Conservation (phyloP, 257 asterid species). For the Petunia axillaris region DNA sequence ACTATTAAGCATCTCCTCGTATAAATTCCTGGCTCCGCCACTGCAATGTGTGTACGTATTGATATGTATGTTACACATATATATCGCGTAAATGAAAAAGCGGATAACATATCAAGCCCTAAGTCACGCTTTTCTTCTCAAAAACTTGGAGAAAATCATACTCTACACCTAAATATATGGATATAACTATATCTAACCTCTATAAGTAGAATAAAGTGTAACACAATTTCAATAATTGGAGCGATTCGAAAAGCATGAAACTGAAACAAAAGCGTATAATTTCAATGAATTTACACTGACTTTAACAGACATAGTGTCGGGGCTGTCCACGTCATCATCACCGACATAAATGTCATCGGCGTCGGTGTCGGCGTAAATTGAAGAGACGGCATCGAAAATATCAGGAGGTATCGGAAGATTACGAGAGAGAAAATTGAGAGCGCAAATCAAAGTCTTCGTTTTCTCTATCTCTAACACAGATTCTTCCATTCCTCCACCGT, state of each 20-base stretch:
- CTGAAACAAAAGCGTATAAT: not conserved
- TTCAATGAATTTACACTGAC: constrained; percentile 27
- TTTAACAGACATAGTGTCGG: constrained; percentile 22
- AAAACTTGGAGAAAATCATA: not conserved
- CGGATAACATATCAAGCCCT: not conserved
- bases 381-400: constrained; percentile 84
- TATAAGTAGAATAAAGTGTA: not conserved
- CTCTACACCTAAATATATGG: not conserved
- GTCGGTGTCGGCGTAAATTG: constrained; percentile 47
- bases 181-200: not conserved
- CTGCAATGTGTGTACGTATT: not conserved
- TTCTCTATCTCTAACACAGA: constrained; percentile 45
- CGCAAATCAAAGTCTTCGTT: constrained; percentile 81
- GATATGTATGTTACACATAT: not conserved
- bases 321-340: constrained; percentile 35
- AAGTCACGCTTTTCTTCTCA: not conserved
- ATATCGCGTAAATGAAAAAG: not conserved
- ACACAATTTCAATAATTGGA: not conserved
- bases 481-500: not conserved
- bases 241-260: not conserved
- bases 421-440: constrained; percentile 90
- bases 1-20: too few relatives aligned
- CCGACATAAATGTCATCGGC: constrained; percentile 33
- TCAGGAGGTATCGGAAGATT: constrained; percentile 86
- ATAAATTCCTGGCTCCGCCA: too few relatives aligned